Evolutionary conservation across 148 eudicot genomes (phyloP).

Genomic region (Bassia scoparia): DNA sequence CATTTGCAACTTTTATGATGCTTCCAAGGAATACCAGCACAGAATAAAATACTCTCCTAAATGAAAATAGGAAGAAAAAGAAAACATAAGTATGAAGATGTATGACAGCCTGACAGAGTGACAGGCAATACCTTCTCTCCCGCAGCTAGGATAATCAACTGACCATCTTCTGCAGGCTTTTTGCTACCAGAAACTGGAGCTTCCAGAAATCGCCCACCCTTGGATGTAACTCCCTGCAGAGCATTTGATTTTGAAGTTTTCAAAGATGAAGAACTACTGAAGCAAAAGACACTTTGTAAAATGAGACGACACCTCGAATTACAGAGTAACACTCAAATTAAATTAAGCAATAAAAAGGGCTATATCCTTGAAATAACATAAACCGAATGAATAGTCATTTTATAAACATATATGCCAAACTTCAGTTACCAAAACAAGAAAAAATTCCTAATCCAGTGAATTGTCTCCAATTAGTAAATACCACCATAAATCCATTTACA

Average conservation of each 20-base stretch:
- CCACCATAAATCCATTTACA: not conserved
- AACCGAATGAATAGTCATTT: not conserved
- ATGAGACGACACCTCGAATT: not conserved
- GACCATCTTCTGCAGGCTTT: conserved; percentile 99
- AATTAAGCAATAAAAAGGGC: not conserved
- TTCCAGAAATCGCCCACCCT: conserved; percentile 86
- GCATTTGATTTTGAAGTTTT: not conserved
- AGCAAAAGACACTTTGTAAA: not conserved
- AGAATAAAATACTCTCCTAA: not conserved
- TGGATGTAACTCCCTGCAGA: conserved; percentile 70
- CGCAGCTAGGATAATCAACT: conserved; percentile 89
- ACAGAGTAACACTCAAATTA: not conserved
- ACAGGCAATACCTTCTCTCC: conserved; percentile 70
- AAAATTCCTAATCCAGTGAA: not conserved
- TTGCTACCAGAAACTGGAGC: conserved; percentile 99
- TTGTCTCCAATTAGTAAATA: not conserved
- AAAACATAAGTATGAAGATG: not conserved
- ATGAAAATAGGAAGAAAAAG: not conserved
- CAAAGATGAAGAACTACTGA: not conserved
- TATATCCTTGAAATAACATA: not conserved
- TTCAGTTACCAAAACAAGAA: not conserved
- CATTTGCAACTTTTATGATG: not conserved
- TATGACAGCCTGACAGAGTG: too few species aligned
- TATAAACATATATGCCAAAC: not conserved
- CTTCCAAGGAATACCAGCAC: not conserved